Percentiles rank a stretch among this genome's conserved stretches.
Evolutionary conservation across 2,329 filamentous ascomycete genomes (phyloP).

Genomic region (Blumeriella jaapii): DNA sequence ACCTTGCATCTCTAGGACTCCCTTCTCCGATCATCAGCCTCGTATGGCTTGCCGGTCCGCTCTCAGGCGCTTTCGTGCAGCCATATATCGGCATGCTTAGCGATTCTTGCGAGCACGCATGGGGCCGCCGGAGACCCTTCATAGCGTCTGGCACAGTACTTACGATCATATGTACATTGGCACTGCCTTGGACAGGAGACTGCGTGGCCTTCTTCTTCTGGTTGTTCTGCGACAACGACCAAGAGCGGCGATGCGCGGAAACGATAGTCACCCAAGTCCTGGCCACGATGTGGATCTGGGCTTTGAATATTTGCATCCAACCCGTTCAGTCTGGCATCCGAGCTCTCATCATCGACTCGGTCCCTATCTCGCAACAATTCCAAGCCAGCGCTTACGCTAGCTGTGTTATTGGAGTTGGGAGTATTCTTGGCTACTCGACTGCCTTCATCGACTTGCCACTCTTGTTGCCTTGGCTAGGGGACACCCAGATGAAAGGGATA

Average conservation of each 20-base stretch:
- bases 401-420: slow-evolving; percentile 23
- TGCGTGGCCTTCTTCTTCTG: slow-evolving; percentile 18
- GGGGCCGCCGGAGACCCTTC: slow-evolving; percentile 39
- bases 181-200: slow-evolving; percentile 38
- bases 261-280: slow-evolving; percentile 1
- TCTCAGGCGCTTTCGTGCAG: slow-evolving; percentile 41
- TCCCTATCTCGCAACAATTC: slow-evolving; percentile 24
- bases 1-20: slow-evolving; percentile 37
- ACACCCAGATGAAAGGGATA: slow-evolving; percentile 20
- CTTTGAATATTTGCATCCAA: slow-evolving; percentile 26
- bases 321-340: slow-evolving; percentile 27
- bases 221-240: not conserved
- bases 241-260: not conserved
- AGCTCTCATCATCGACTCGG: slow-evolving; percentile 27
- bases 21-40: slow-evolving; percentile 39
- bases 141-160: slow-evolving; percentile 37
- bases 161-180: slow-evolving; percentile 37
- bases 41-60: slow-evolving; percentile 44
- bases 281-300: slow-evolving; percentile 20
- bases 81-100: slow-evolving; percentile 42
- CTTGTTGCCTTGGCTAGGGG: slow-evolving; percentile 9
- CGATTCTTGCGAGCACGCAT: slow-evolving; percentile 33
- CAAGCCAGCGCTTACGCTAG: slow-evolving; percentile 26
- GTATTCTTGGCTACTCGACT: slow-evolving; percentile 25
- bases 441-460: slow-evolving; percentile 17